Evolutionary conservation across 1,284 basidiomycete species (phyloP).

Genomic region (Malassezia equina): DNA sequence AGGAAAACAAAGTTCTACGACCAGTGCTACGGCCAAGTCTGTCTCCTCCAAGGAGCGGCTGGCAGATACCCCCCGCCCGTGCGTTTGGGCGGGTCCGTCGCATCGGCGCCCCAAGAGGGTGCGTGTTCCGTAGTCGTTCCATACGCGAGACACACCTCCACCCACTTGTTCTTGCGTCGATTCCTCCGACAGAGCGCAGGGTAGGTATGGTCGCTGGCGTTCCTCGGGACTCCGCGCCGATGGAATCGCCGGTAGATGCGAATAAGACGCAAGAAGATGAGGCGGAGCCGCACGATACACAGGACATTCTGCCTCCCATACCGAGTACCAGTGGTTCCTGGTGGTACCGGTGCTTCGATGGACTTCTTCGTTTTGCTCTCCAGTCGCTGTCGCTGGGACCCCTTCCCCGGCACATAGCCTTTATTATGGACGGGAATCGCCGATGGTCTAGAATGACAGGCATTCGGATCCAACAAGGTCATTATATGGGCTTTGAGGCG

Average conservation of each 20-base stretch:
- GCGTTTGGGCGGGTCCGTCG: neutral
- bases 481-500: slow-evolving; percentile 73
- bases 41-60: neutral
- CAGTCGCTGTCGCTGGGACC: slow-evolving; percentile 56
- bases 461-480: slow-evolving; percentile 54
- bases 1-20: neutral
- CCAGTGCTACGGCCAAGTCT: neutral
- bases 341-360: neutral
- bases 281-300: neutral
- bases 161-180: neutral
- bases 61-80: neutral
- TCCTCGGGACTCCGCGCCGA: neutral
- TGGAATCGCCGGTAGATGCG: neutral
- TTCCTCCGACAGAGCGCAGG: neutral
- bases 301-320: neutral
- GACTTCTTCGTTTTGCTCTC: neutral
- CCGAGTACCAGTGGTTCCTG: neutral
- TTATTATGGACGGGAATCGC: slow-evolving; percentile 97
- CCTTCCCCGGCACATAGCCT: slow-evolving; percentile 79
- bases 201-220: neutral
- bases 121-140: neutral
- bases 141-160: neutral
- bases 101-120: neutral
- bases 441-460: slow-evolving; percentile 63
- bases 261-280: neutral